Conservation (phyloP, 1,284 basidiomycete species). For the Fistulinella cinereoalba region DNA sequence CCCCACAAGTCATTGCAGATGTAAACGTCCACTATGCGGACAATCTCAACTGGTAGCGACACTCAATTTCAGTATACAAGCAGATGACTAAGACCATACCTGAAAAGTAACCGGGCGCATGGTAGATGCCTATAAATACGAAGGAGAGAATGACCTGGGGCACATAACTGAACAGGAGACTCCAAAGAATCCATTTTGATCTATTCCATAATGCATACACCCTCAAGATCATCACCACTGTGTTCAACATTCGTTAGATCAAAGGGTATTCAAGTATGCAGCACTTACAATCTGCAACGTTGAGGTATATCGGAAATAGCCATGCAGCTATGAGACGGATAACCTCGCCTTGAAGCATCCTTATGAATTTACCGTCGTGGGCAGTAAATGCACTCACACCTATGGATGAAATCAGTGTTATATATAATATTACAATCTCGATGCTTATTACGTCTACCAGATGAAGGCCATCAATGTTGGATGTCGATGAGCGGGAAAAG, state of each 20-base stretch:
- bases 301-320: background rate
- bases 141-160: background rate
- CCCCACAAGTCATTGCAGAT: too few species aligned
- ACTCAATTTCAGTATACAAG: too few species aligned
- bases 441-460: too few species aligned
- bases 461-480: too few species aligned
- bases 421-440: too few species aligned
- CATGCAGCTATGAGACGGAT: background rate
- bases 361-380: background rate
- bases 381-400: too few species aligned
- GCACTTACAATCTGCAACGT: background rate
- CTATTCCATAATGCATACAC: background rate
- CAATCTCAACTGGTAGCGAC: too few species aligned
- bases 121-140: background rate
- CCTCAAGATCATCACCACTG: background rate
- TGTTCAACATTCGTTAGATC: background rate
- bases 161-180: background rate
- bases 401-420: too few species aligned
- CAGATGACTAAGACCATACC: background rate
- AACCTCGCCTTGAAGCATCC: background rate
- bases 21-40: too few species aligned
- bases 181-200: background rate
- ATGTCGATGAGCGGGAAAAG: too few species aligned
- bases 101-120: background rate
- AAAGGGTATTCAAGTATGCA: background rate